Conservation (phyloP, 2,329 filamentous ascomycete species). For the Botryosphaeria dothidea region DNA sequence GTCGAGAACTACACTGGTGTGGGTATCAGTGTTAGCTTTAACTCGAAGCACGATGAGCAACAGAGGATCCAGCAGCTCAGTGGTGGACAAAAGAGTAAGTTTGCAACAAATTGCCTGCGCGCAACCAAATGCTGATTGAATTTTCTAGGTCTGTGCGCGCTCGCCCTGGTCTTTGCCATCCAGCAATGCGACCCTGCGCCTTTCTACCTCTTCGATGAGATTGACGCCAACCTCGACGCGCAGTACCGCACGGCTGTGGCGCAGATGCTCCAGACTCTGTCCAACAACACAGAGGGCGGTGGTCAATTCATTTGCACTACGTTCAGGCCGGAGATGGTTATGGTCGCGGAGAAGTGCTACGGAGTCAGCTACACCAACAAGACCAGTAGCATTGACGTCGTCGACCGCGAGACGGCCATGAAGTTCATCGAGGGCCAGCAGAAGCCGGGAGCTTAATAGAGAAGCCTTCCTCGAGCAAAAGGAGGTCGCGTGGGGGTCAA, state of each 20-base stretch:
- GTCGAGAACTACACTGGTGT: constrained; percentile 97
- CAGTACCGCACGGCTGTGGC: constrained; percentile 97
- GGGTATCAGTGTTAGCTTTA: constrained; percentile 96
- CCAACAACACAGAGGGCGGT: constrained; percentile 41
- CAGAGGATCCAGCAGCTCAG: constrained; percentile 96
- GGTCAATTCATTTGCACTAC: constrained; percentile 98
- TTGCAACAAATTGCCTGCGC: too few species aligned
- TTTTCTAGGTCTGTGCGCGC: constrained; percentile 77
- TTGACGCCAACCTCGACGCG: constrained; percentile 95
- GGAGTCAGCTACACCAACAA: constrained; percentile 91
- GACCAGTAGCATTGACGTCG: constrained; percentile 90
- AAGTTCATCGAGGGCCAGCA: constrained; percentile 91
- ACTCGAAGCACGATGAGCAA: constrained; percentile 97
- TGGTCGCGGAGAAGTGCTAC: constrained; percentile 96
- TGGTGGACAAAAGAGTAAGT: constrained; percentile 93
- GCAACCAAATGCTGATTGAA: not conserved
- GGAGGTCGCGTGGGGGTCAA: not conserved
- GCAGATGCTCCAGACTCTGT: constrained; percentile 69
- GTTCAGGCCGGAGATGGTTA: constrained; percentile 94
- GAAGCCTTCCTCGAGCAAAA: not conserved
- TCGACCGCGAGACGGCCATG: constrained; percentile 81
- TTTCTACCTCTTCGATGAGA: constrained; percentile 99
- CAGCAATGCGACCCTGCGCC: constrained; percentile 96
- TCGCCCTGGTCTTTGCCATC: constrained; percentile 99
- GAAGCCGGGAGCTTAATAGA: constrained; percentile 26